A percentile compares a stretch with the other conserved stretches of the same genome.
Evolutionary conservation across 306 rosid genomes (phyloP).

Genomic region (Quercus suber): DNA sequence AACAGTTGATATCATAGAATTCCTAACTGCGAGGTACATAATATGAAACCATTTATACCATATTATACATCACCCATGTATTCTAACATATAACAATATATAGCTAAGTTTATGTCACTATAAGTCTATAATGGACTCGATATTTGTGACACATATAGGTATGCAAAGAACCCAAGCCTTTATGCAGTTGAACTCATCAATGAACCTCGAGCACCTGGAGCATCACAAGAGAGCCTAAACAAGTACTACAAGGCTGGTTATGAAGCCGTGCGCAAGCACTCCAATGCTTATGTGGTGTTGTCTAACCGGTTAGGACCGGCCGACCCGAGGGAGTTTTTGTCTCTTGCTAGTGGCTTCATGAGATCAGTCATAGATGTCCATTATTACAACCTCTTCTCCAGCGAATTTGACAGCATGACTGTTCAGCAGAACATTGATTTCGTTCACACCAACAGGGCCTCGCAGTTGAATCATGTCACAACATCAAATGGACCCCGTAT

Average conservation of each 20-base stretch:
- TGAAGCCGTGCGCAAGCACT: constrained; percentile 55
- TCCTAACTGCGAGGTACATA: constrained; percentile 62
- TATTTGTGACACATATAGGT: constrained; percentile 25
- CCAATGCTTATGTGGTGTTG: constrained; percentile 47
- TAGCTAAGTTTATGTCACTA: no score
- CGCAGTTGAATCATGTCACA: constrained; percentile 41
- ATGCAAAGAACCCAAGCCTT: constrained; percentile 48
- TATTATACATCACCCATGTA: no score
- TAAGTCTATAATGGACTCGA: no score
- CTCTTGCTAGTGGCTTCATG: constrained; percentile 44
- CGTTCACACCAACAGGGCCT: constrained; percentile 47
- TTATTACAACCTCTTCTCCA: constrained; percentile 55
- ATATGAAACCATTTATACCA: not conserved
- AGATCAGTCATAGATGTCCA: constrained; percentile 63
- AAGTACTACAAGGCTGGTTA: constrained; percentile 66
- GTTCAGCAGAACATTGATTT: constrained; percentile 61
- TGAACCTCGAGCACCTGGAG: constrained; percentile 67
- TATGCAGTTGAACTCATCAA: constrained; percentile 72
- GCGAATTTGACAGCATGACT: constrained; percentile 28
- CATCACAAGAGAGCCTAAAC: constrained; percentile 37
- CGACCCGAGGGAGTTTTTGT: constrained; percentile 49
- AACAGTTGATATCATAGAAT: constrained; percentile 64
- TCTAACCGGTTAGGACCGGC: constrained; percentile 52
- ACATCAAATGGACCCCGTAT: constrained; percentile 73
- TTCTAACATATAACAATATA: no score